Evolutionary conservation across 305 asterid species (phyloP), one percentile per base, ranked within the genome.

Genomic region (Solanum hybrid): DNA sequence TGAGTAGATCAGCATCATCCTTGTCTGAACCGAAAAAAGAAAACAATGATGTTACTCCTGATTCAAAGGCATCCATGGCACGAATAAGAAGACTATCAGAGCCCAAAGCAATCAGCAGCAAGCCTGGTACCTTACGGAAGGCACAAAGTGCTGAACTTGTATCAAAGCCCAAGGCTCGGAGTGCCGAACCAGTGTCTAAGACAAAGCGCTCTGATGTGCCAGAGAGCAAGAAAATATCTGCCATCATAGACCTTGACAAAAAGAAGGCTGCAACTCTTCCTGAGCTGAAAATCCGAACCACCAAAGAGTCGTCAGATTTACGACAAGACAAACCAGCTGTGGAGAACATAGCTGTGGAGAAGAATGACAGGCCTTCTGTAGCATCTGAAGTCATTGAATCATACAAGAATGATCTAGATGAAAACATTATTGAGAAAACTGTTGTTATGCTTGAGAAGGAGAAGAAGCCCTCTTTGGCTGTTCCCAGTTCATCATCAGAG

Each of bases 71-170:
- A 86, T 94, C 99, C 88, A 89, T 91, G 92, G 92, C 95, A 64
- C 95, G 96, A 77, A 93, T 95, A 88, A 94, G 98, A 93, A 95
- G 98, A 92, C 92, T 96, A 90, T 96, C 99, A 34, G 99, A 95
- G 94, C 99, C 99, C 89, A 97, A 93, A 95, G 90, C 93, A 91
- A 77, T 91, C 79, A 87, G 91, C 89, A 87, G 91, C 89, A 93
- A 56, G 78, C 90, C 95, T 89, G 92, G 91, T 87, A 91, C 91
- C 88, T 87, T 93, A 86, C 73, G 71, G 78, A 97, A 95, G 92
- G 81, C 90, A 29, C 95, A 91, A 88, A 95, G 94, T 91, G 90
- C 96, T 77, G 97, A 93, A 89, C 87, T 93, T 81, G 92, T 91
- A 66, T 86, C 92, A 76, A 96, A 92, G 91, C 89, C 95, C 86